These are phyloP conservation scores for Aspergillus hortae DNA, from an alignment of 2,329 filamentous ascomycete species.

Conservation along the genomic window DNA sequence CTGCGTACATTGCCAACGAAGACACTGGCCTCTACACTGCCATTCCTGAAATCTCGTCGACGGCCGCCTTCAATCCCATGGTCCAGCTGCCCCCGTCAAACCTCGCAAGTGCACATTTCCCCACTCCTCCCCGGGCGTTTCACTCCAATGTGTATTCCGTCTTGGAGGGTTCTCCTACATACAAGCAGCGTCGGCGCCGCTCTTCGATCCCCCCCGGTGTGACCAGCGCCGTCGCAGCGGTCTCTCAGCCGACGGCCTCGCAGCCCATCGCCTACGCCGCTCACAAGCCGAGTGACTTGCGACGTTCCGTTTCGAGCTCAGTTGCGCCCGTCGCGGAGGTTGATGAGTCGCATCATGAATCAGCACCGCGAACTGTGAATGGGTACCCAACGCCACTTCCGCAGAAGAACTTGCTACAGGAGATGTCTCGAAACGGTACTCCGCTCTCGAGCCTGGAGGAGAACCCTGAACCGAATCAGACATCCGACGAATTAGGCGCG, in stretches of 20 bases:
- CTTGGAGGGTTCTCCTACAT: conserved; percentile 95
- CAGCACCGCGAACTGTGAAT: conserved; percentile 71
- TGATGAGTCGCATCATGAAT: conserved; percentile 74
- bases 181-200: conserved; percentile 92
- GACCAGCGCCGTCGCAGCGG: conserved; percentile 62
- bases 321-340: conserved; percentile 77
- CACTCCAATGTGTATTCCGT: conserved; percentile 87
- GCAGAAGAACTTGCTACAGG: conserved; percentile 73
- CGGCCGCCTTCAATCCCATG: conserved; percentile 77
- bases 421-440: conserved; percentile 83
- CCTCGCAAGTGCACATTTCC: conserved; percentile 74
- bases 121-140: conserved; percentile 62
- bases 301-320: conserved; percentile 84
- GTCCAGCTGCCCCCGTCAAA: conserved; percentile 88
- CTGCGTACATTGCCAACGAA: conserved; percentile 96
- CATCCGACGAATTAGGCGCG: conserved; percentile 64
- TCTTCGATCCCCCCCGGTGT: conserved; percentile 86
- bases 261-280: conserved; percentile 52
- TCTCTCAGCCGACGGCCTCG: conserved; percentile 41
- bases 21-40: conserved; percentile 94
- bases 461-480: conserved; percentile 68
- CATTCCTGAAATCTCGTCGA: conserved; percentile 78
- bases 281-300: conserved; percentile 83
- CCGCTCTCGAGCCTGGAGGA: conserved; percentile 81
- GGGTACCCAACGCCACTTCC: conserved; percentile 67